phyloP scores from a whole-genome alignment of 352 stramenopile genomes.

The Phytophthora tubulina region DNA sequence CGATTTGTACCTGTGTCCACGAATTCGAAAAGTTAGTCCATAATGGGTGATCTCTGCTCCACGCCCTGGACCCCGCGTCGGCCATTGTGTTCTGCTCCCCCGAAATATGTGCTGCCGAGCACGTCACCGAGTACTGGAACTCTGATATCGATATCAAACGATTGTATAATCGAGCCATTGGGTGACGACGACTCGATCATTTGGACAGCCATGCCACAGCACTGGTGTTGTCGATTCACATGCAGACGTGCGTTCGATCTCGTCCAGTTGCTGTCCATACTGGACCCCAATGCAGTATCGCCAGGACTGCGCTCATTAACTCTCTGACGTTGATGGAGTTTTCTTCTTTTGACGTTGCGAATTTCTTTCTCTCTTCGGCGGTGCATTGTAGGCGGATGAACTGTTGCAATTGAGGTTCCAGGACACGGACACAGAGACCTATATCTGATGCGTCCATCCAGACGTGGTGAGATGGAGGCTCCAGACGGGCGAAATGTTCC shows the following conservation, averaged over 20 bases:
- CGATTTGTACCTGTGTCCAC: conserved; percentile 20
- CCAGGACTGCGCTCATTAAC: conserved; percentile 9
- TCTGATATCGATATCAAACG: conserved; percentile 11
- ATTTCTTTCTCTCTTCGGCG: neutral
- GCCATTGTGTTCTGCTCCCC: conserved; percentile 19
- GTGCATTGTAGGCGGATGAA: conserved; percentile 20
- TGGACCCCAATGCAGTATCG: conserved; percentile 8
- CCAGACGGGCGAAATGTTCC: neutral
- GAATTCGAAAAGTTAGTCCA: conserved; percentile 30
- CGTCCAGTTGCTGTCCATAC: neutral
- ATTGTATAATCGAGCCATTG: conserved; percentile 4
- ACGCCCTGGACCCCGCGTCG: conserved; percentile 18
- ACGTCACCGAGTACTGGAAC: conserved; percentile 11
- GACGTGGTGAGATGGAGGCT: neutral
- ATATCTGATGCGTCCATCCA: conserved; percentile 21
- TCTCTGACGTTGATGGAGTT: conserved; percentile 31
- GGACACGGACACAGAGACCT: neutral
- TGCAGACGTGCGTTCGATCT: neutral
- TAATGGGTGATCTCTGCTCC: conserved; percentile 8
- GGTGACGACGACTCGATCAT: neutral
- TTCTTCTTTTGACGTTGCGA: neutral
- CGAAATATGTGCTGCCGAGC: conserved; percentile 11
- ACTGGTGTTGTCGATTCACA: conserved; percentile 20
- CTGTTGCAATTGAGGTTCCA: conserved; percentile 23
- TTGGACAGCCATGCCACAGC: conserved; percentile 3